phyloP scores from a whole-genome alignment of 306 rosid species.

The Phaseolus lunatus region DNA sequence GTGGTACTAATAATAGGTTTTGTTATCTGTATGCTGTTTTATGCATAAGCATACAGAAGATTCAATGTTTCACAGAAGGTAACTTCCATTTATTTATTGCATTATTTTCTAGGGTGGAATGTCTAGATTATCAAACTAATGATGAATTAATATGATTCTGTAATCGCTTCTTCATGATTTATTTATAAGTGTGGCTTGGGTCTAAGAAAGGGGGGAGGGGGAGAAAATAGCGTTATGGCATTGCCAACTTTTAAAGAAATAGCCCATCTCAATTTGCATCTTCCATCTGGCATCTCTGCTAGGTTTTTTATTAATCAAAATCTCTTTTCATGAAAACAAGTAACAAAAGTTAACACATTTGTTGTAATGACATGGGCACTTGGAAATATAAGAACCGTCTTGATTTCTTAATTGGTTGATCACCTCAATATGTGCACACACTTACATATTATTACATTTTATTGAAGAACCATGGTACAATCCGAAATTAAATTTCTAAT shows the following conservation, averaged over 20 bases:
- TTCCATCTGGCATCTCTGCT: neutral
- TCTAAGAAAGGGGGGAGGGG: conserved; percentile 1
- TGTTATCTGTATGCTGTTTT: conserved; percentile 33
- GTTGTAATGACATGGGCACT: conserved; percentile 16
- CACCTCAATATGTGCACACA: neutral
- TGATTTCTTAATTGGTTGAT: conserved; percentile 11
- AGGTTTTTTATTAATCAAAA: neutral
- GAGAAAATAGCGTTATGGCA: neutral
- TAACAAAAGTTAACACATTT: neutral
- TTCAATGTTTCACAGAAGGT: neutral
- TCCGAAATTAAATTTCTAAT: neutral
- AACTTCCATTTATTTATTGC: conserved; percentile 26
- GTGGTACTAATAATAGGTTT: neutral
- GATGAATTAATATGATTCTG: neutral
- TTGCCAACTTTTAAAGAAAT: neutral
- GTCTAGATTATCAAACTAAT: conserved; percentile 8
- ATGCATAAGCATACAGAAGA: conserved; percentile 4
- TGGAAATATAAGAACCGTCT: neutral
- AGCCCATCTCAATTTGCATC: neutral
- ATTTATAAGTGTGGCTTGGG: neutral
- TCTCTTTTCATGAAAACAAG: conserved; percentile 17
- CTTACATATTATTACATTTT: neutral
- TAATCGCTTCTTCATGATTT: neutral
- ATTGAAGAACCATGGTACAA: neutral
- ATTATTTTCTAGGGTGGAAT: conserved; percentile 12